These are phyloP conservation scores for Penicillium thymicola DNA, from an alignment of 2,329 filamentous ascomycete genomes.

Conservation along the genomic window DNA sequence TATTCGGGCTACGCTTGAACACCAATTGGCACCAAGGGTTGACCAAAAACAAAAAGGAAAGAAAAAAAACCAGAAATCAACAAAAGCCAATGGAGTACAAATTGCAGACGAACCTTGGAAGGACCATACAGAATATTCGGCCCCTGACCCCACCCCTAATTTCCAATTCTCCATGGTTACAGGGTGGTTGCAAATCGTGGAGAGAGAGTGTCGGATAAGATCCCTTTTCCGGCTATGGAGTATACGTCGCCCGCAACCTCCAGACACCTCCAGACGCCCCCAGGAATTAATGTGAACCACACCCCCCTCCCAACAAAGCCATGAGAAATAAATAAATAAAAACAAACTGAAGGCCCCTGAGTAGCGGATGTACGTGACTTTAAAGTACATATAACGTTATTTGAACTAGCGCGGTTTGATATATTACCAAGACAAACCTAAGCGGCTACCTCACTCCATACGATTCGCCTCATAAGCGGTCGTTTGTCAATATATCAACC, in stretches of 20 bases:
- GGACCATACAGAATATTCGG: background rate
- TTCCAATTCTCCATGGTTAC: background rate
- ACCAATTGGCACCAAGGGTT: background rate
- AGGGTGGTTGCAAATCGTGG: background rate
- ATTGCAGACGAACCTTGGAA: background rate
- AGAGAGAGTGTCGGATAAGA: constrained; percentile 7
- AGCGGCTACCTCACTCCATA: background rate
- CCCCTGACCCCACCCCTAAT: constrained; percentile 1
- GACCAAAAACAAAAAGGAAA: background rate
- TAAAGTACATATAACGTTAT: background rate
- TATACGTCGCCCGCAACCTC: background rate
- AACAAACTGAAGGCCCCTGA: background rate
- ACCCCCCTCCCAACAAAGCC: background rate
- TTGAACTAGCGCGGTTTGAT: background rate
- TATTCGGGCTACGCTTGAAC: background rate
- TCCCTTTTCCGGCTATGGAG: background rate
- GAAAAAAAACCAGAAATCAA: background rate
- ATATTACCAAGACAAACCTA: background rate
- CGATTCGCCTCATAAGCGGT: too few relatives aligned
- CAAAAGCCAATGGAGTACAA: background rate
- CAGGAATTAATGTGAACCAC: background rate
- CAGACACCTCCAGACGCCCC: background rate
- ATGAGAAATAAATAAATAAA: background rate
- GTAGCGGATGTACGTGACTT: background rate
- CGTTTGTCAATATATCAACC: too few relatives aligned